Conservation (phyloP, 2,329 filamentous ascomycete species). For the Arthrocladium fulminans region DNA sequence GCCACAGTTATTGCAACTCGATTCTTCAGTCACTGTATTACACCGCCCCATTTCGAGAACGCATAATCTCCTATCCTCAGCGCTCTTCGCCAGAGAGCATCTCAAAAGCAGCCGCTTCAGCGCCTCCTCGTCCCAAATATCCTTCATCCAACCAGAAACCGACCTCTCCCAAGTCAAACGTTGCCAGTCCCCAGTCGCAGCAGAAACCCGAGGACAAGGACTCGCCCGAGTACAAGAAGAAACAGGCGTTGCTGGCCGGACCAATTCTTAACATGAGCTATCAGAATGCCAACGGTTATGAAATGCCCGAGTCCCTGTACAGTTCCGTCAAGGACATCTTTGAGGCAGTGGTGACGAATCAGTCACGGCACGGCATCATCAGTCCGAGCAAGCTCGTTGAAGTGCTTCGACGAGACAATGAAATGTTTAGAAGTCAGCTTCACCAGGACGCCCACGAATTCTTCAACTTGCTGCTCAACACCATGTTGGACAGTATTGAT, state of each 20-base stretch:
- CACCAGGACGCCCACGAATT: constrained; percentile 99
- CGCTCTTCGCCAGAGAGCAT: constrained; percentile 61
- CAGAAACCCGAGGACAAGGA: constrained; percentile 84
- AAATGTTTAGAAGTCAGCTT: constrained; percentile 95
- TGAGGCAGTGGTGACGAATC: constrained; percentile 72
- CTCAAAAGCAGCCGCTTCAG: constrained; percentile 54
- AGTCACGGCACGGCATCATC: constrained; percentile 76
- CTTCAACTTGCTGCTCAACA: constrained; percentile 86
- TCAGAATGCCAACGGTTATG: constrained; percentile 70
- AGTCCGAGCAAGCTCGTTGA: constrained; percentile 90
- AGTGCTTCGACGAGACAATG: constrained; percentile 86
- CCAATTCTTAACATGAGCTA: constrained; percentile 78
- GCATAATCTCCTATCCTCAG: constrained; percentile 83
- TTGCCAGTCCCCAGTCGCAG: constrained; percentile 37
- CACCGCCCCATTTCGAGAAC: constrained; percentile 84
- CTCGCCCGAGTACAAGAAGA: constrained; percentile 96
- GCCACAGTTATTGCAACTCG: constrained; percentile 88
- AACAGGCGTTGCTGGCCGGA: constrained; percentile 78
- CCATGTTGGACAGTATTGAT: constrained; percentile 90
- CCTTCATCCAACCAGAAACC: not conserved
- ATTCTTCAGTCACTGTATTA: constrained; percentile 97
- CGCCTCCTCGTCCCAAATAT: constrained; percentile 41
- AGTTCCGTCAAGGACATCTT: constrained; percentile 95
- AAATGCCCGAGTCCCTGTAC: constrained; percentile 91
- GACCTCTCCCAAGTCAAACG: constrained; percentile 28